These are phyloP conservation scores for Suhomyces canberraensis DNA, from an alignment of 805 yeast species.

Conservation along the genomic window DNA sequence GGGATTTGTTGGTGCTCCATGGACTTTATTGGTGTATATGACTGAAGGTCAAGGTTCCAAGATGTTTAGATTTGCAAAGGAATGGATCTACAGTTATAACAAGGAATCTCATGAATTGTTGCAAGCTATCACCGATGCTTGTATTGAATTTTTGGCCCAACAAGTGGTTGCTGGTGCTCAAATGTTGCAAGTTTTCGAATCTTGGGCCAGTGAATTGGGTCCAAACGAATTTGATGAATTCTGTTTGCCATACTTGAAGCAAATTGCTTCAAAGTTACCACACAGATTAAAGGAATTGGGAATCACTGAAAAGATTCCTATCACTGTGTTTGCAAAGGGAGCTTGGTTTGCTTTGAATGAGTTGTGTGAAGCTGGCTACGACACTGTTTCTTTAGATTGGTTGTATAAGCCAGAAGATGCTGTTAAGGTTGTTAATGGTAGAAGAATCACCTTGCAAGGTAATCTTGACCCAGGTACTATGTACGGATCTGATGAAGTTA, in stretches of 20 bases:
- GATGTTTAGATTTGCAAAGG: constrained; percentile 84
- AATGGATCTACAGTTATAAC: constrained; percentile 85
- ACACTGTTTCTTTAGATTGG: constrained; percentile 94
- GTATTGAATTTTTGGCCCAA: constrained; percentile 87
- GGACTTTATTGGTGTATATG: constrained; percentile 97
- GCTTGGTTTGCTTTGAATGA: constrained; percentile 96
- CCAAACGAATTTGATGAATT: constrained; percentile 86
- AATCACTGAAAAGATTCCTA: constrained; percentile 67
- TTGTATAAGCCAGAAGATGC: constrained; percentile 81
- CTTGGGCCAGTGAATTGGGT: constrained; percentile 97
- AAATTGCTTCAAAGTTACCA: constrained; percentile 70
- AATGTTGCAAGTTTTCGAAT: constrained; percentile 93
- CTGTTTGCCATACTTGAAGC: constrained; percentile 81
- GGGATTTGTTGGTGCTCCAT: constrained; percentile 97
- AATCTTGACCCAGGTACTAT: constrained; percentile 94
- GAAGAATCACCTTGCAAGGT: constrained; percentile 85
- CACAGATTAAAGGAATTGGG: constrained; percentile 69
- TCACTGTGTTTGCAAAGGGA: constrained; percentile 91
- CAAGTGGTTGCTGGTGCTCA: constrained; percentile 98
- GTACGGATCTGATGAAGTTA: constrained; percentile 83
- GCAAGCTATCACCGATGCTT: constrained; percentile 78
- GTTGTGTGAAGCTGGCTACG: constrained; percentile 76
- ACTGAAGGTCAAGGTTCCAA: constrained; percentile 96
- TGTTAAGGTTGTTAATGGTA: constrained; percentile 62
- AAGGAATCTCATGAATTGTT: constrained; percentile 67